Conservation (phyloP, 495 filamentous ascomycete genomes). For the Extremus antarcticus region DNA sequence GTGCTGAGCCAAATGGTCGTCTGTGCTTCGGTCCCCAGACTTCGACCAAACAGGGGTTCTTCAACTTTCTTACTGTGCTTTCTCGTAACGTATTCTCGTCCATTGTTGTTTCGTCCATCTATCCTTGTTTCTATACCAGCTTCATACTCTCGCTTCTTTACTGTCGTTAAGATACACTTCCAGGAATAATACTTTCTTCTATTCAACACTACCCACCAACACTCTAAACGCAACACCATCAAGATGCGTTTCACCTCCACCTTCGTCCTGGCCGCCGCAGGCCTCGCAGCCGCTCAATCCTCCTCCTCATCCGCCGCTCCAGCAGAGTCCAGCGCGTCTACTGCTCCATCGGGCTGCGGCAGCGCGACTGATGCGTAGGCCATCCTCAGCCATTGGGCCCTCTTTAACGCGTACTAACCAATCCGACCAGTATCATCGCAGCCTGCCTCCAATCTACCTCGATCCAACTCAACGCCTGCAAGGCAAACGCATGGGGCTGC, state of each 20-base stretch:
- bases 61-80: not conserved
- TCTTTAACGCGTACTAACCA: not conserved
- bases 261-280: conserved; percentile 19
- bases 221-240: not conserved
- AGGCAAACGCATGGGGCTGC: conserved; percentile 28
- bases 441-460: conserved; percentile 19
- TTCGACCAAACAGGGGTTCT: not conserved
- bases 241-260: conserved; percentile 24
- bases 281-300: conserved; percentile 28
- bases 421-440: conserved; percentile 24
- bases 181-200: too few relatives aligned
- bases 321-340: not conserved
- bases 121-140: not conserved
- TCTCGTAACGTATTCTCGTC: not conserved
- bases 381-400: not conserved
- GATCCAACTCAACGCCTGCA: conserved; percentile 21
- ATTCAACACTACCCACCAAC: not conserved
- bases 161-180: not conserved
- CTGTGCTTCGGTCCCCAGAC: not conserved
- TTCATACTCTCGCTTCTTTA: not conserved
- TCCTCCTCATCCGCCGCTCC: conserved; percentile 2
- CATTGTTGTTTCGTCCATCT: not conserved
- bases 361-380: conserved; percentile 6
- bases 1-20: not conserved
- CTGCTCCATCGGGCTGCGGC: conserved; percentile 13